Evolutionary conservation across 352 stramenopile genomes (phyloP), one percentile per base, ranked within the genome.

Genomic region (Phytophthora pseudosyringae): DNA sequence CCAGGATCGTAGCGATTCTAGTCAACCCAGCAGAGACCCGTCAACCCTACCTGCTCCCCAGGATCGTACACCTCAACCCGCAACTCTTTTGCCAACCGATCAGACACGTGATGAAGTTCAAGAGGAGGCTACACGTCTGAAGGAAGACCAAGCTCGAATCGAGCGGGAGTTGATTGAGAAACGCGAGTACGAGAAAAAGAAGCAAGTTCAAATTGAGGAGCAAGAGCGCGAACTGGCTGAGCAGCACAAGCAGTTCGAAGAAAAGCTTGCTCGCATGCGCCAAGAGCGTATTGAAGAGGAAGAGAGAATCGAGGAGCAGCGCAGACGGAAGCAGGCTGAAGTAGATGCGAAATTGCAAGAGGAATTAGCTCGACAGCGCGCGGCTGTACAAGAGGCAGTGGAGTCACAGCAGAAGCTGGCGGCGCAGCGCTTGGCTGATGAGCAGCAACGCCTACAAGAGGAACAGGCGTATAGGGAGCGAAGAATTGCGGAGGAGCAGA

Each of bases 141-240:
- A 74, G 50, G 45, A 65, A 26, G 69, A 87, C 0, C 75, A 80
- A 58, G 65, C 67, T 1, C 72, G 76, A 9, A 65, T 75, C 1
- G 78, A 88, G 28, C 77, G 75, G 0, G 75, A 88, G 11, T 7
- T 88, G 0, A 28, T 86, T 16, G 79, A 88, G 40, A 66, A 88
- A 40, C 67, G 77, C 21, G 77, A 81, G n/a, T 78, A 76, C 21
- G 75, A 90, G 13, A 69, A 64, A 7, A 69, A 74, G 46, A 79
- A 79, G 47, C 41, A 67, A 5, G 64, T 71, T 46, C 63, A 64
- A 12, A 68, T 76, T n/a, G 69, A 83, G 29, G 61, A 71, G 13
- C 78, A 88, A 53, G 59, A 77, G 9, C 54, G 39, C 2, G 77
- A 83, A 15, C 52, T 83, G 15, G 64, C 68, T 15, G 69, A 74